Conservation (phyloP, 2,329 filamentous ascomycete species). For the Passalora sequoiae region DNA sequence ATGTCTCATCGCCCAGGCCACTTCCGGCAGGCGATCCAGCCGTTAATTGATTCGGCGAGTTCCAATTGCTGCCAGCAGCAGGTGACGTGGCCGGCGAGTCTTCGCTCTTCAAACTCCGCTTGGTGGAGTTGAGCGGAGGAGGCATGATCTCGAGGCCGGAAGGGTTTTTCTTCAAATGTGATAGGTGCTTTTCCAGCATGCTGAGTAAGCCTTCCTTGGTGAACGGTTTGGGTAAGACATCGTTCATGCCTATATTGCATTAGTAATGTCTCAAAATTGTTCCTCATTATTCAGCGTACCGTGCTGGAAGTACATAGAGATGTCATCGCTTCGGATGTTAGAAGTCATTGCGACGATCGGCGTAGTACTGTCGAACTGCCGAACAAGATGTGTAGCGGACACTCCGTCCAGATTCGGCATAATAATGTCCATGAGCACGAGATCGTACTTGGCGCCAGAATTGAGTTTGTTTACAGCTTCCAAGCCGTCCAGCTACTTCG, state of each 20-base stretch:
- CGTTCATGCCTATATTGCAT: slow-evolving; percentile 73
- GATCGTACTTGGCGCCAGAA: slow-evolving; percentile 58
- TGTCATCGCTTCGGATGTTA: slow-evolving; percentile 93
- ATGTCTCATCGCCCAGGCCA: slow-evolving; percentile 41
- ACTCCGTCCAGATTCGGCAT: slow-evolving; percentile 96
- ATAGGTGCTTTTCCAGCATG: slow-evolving; percentile 80
- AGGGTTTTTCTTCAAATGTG: slow-evolving; percentile 65
- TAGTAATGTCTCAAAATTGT: not conserved
- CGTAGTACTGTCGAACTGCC: slow-evolving; percentile 72
- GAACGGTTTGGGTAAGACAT: slow-evolving; percentile 94
- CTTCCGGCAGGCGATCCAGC: slow-evolving; percentile 54
- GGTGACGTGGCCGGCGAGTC: slow-evolving; percentile 60
- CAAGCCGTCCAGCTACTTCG: slow-evolving; percentile 67
- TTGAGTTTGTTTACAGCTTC: slow-evolving; percentile 87
- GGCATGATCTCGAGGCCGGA: slow-evolving; percentile 43
- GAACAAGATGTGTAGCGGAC: slow-evolving; percentile 87
- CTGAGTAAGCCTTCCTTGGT: slow-evolving; percentile 75
- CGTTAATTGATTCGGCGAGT: slow-evolving; percentile 56
- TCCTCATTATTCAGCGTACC: slow-evolving; percentile 54
- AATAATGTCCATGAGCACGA: slow-evolving; percentile 63
- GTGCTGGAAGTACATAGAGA: slow-evolving; percentile 94
- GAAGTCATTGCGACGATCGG: slow-evolving; percentile 99
- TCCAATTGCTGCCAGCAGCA: slow-evolving; percentile 57
- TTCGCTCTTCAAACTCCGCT: slow-evolving; percentile 58
- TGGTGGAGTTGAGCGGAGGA: slow-evolving; percentile 48